Conservation (phyloP, 352 stramenopile species). For the Phytophthora pistaciae region DNA sequence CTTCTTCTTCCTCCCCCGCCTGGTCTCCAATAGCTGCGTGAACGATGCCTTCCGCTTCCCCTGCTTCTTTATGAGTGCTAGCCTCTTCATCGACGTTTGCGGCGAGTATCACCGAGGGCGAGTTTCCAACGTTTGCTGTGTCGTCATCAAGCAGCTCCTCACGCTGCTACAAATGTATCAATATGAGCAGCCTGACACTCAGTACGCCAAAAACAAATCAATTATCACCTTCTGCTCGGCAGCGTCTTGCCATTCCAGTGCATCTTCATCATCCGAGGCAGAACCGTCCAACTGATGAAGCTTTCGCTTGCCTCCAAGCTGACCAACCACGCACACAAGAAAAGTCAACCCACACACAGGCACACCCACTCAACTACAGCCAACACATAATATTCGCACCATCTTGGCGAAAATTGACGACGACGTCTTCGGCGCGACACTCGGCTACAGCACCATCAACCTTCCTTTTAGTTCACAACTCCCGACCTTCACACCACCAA, state of each 20-base stretch:
- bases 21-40: background rate
- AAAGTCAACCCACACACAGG: background rate
- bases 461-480: constrained; percentile 5
- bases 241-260: constrained; percentile 22
- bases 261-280: constrained; percentile 27
- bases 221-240: constrained; percentile 16
- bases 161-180: background rate
- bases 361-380: background rate
- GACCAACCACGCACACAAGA: constrained; percentile 1
- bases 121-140: background rate
- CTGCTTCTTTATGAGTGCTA: constrained; percentile 1
- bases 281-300: constrained; percentile 46
- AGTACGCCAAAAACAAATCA: background rate
- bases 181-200: background rate
- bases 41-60: background rate
- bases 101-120: background rate
- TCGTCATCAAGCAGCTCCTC: background rate
- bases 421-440: constrained; percentile 9
- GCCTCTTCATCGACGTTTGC: background rate
- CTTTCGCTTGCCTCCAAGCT: constrained; percentile 50
- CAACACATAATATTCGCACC: constrained; percentile 15
- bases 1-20: constrained; percentile 1
- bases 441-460: constrained; percentile 22
- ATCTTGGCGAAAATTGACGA: constrained; percentile 51
- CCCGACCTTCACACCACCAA: background rate